phyloP scores from a whole-genome alignment of 2,329 filamentous ascomycete species.

The Sporothrix sp. region DNA sequence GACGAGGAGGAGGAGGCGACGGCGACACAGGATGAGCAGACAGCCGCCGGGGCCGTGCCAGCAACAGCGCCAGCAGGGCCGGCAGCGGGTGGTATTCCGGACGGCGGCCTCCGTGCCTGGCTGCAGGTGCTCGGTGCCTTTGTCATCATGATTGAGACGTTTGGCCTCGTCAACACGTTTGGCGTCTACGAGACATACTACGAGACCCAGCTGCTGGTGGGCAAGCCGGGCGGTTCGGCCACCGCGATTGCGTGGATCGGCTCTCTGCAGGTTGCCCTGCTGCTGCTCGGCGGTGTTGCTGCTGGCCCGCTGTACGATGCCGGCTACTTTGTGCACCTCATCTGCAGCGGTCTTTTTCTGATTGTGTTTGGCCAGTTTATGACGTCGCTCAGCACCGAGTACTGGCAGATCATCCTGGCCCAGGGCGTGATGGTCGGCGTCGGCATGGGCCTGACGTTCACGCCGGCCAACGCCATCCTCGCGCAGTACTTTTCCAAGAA shows the following conservation, averaged over 20 bases:
- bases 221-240: constrained; percentile 19
- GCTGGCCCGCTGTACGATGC: constrained; percentile 48
- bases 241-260: constrained; percentile 29
- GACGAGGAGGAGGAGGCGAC: not conserved
- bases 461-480: constrained; percentile 18
- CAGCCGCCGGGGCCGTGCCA: not conserved
- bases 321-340: constrained; percentile 41
- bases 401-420: constrained; percentile 25
- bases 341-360: constrained; percentile 38
- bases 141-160: constrained; percentile 28
- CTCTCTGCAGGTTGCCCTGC: constrained; percentile 32
- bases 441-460: constrained; percentile 16
- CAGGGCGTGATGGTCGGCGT: constrained; percentile 18
- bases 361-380: constrained; percentile 51
- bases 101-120: constrained; percentile 31
- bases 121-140: constrained; percentile 31
- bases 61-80: not conserved
- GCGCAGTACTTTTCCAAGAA: constrained; percentile 18
- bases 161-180: constrained; percentile 35
- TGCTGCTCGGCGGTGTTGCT: constrained; percentile 39
- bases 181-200: constrained; percentile 39
- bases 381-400: constrained; percentile 33
- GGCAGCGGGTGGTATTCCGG: constrained; percentile 17
- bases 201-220: constrained; percentile 27
- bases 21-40: not conserved